These are phyloP conservation scores for Aegilops umbellulata DNA, from an alignment of 176 grass and related monocot genomes.

Conservation along the genomic window DNA sequence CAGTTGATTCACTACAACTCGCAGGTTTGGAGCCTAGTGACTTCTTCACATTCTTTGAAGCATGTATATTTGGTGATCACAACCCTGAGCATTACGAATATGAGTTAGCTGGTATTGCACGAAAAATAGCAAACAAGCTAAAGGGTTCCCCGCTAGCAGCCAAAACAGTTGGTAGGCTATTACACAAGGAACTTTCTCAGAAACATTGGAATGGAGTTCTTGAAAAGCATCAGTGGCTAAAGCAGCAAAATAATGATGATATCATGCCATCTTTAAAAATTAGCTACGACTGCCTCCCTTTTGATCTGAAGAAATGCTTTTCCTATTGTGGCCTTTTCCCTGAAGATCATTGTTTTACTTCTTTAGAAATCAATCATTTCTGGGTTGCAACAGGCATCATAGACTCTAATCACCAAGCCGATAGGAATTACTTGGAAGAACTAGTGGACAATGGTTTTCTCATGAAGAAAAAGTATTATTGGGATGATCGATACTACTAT, in stretches of 20 bases:
- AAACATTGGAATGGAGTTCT: not conserved
- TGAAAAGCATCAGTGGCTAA: not conserved
- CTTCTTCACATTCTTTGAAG: too few species aligned
- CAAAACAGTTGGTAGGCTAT: not conserved
- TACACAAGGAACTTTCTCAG: not conserved
- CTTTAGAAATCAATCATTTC: not conserved
- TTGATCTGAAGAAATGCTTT: not conserved
- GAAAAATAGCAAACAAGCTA: not conserved
- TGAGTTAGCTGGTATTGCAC: not conserved
- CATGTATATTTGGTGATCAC: too few species aligned
- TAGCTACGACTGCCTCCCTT: not conserved
- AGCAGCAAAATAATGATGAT: not conserved
- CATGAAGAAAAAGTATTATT: not conserved
- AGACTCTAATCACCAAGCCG: not conserved
- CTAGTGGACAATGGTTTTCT: not conserved
- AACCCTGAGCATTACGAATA: not conserved
- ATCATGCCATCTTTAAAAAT: not conserved
- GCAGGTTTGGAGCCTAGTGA: too few species aligned
- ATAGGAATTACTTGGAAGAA: not conserved
- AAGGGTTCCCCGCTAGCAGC: not conserved
- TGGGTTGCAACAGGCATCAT: not conserved
- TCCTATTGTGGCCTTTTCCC: not conserved
- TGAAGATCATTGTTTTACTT: not conserved
- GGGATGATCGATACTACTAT: fast-evolving
- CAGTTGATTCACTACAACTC: too few species aligned